phyloP scores from a whole-genome alignment of 2,329 filamentous ascomycete genomes.

The Emergomyces pasteurianus region DNA sequence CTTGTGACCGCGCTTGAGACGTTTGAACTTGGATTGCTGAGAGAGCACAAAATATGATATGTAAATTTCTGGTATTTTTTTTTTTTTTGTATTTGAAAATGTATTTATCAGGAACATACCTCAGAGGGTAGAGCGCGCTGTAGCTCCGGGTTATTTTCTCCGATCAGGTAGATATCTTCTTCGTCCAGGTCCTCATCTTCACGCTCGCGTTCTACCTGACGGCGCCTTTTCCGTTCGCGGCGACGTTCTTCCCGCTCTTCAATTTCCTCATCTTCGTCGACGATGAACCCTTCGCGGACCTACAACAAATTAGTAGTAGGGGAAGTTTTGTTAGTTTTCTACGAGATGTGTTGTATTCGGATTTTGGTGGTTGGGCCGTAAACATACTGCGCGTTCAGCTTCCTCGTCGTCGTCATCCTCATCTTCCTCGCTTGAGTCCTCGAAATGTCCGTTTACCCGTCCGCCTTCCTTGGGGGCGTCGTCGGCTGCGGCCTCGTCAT shows the following conservation, averaged over 20 bases:
- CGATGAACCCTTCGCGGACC: conserved; percentile 92
- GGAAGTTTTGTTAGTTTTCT: too few species aligned
- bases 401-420: conserved; percentile 88
- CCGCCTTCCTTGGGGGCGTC: conserved; percentile 27
- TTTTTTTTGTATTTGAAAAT: not conserved
- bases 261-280: conserved; percentile 78
- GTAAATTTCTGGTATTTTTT: too few species aligned
- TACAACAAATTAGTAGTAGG: conserved; percentile 32
- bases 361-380: too few species aligned
- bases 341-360: too few species aligned
- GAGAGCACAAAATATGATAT: not conserved
- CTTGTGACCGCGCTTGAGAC: conserved; percentile 81
- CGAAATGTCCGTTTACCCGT: conserved; percentile 40
- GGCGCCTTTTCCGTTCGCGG: conserved; percentile 63
- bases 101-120: conserved; percentile 39
- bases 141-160: conserved; percentile 62
- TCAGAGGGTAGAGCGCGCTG: conserved; percentile 56
- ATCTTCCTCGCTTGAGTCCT: conserved; percentile 86
- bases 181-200: conserved; percentile 81
- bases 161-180: conserved; percentile 91
- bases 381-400: conserved; percentile 58
- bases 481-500: conserved; percentile 60
- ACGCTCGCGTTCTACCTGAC: conserved; percentile 62
- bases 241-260: conserved; percentile 51
- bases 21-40: conserved; percentile 76